Evolutionary conservation across 257 asterid species (phyloP), one percentile per base, ranked within the genome.

Genomic region (Capsicum baccatum): DNA sequence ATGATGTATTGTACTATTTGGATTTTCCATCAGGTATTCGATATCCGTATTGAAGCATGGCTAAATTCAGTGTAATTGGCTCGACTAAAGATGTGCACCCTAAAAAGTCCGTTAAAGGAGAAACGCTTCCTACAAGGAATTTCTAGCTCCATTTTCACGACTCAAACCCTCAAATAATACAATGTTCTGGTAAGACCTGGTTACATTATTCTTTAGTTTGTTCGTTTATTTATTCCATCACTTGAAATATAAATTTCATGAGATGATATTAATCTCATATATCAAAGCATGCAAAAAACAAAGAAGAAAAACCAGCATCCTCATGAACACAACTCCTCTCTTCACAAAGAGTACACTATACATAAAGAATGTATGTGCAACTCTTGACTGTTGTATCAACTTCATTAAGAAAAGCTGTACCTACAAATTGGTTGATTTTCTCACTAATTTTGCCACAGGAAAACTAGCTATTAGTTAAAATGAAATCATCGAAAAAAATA

Each of bases 371-470:
- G 64, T 33, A 26, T 78, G 64, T 33, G 48, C 82, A 54, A 78
- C 82, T 78, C 21, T 56, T 56, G 50, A 78, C 82, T 78, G 21
- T 15, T 54, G 47, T 54, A 78, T 78, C 50, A 78, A 78, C 26
- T 78, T 26, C 50, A 78, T 26, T 19, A 54, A 6, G 57, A 12
- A 54, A 26, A 26, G 7, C 9, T 54, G 15, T 78, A 78, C 82
- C 63, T 54, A 15, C 50, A 78, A 54, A 78, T 78, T 74, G 47
- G 64, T 26, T 52, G 59, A 33, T 2, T 52, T 42, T 78, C 82
- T 8, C 33, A 33, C 64, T 78, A 35, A 14, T 33, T 78, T 44
- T 71, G 79, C 82, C 54, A 54, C 50, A 26, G 9, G 26, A 78
- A 78, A 78, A 78, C 64, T 54, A 54, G 50, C 50, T 55, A 52